phyloP scores from a whole-genome alignment of 2,329 filamentous ascomycete genomes.

The Raffaelea ambrosiae region DNA sequence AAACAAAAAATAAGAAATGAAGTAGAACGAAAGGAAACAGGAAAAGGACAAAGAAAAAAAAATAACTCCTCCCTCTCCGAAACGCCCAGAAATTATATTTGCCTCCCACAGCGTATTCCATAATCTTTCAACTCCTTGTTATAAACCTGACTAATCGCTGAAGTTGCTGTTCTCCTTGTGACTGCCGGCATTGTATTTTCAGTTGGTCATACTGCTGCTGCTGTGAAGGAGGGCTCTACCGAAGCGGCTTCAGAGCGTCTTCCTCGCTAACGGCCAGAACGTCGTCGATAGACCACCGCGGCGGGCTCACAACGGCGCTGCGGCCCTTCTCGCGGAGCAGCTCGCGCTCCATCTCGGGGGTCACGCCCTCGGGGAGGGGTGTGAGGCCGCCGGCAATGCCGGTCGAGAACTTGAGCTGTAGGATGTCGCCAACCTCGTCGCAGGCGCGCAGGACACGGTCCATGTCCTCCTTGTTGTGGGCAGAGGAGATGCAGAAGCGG shows the following conservation, averaged over 20 bases:
- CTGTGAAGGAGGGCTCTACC: conserved; percentile 16
- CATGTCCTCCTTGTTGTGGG: conserved; percentile 97
- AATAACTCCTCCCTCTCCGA: not conserved
- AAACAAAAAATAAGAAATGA: not conserved
- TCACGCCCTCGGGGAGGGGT: conserved; percentile 63
- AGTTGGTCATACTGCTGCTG: not conserved
- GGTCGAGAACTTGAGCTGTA: conserved; percentile 96
- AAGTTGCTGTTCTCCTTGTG: conserved; percentile 5
- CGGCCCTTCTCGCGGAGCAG: conserved; percentile 54
- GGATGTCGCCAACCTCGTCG: conserved; percentile 82
- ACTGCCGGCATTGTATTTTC: conserved; percentile 5
- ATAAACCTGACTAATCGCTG: conserved; percentile 7
- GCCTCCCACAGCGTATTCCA: not conserved
- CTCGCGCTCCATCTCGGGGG: conserved; percentile 63
- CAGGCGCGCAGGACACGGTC: conserved; percentile 83
- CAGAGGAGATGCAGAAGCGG: conserved; percentile 89
- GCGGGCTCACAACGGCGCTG: conserved; percentile 65
- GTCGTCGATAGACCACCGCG: conserved; percentile 78
- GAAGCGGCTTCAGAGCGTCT: conserved; percentile 20
- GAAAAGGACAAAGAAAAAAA: conserved; percentile 1
- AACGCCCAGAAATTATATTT: not conserved
- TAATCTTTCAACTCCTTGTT: conserved; percentile 7
- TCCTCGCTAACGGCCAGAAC: conserved; percentile 51
- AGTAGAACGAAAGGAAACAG: not conserved
- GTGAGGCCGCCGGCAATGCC: conserved; percentile 84